phyloP scores from a whole-genome alignment of 2,329 filamentous ascomycete genomes.

The Aspergillus sp. region DNA sequence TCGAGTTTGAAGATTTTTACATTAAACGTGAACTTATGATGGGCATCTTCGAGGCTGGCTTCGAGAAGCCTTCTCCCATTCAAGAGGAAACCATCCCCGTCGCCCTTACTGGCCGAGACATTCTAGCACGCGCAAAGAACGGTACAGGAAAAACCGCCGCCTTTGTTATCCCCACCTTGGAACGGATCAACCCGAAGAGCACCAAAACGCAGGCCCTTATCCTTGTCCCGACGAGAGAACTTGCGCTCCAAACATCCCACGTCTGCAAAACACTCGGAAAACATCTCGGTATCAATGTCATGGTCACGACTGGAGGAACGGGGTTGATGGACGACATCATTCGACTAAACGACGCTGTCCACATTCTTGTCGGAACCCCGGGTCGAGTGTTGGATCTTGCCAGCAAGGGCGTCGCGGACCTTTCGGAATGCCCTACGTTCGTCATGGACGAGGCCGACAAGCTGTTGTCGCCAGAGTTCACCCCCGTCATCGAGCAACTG shows the following conservation, averaged over 20 bases:
- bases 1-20: slow-evolving; percentile 96
- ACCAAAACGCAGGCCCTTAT: slow-evolving; percentile 96
- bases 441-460: slow-evolving; percentile 99
- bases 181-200: slow-evolving; percentile 95
- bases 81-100: slow-evolving; percentile 99
- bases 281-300: slow-evolving; percentile 94
- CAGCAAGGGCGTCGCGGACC: slow-evolving; percentile 92
- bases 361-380: slow-evolving; percentile 96
- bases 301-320: slow-evolving; percentile 98
- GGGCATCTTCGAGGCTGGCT: slow-evolving; percentile 98
- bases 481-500: slow-evolving; percentile 93
- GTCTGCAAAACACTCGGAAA: slow-evolving; percentile 98
- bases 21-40: slow-evolving; percentile 94
- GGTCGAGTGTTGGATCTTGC: slow-evolving; percentile 94
- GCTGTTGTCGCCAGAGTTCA: slow-evolving; percentile 93
- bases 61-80: slow-evolving; percentile 97
- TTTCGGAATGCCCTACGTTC: slow-evolving; percentile 95
- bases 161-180: slow-evolving; percentile 91
- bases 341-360: slow-evolving; percentile 87
- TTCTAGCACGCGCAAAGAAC: slow-evolving; percentile 95
- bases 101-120: slow-evolving; percentile 89
- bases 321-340: slow-evolving; percentile 95
- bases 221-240: slow-evolving; percentile 91
- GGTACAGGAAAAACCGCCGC: slow-evolving; percentile 98
- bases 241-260: slow-evolving; percentile 97